phyloP scores from a whole-genome alignment of 2,329 filamentous ascomycete species.

The Anthostomella pinea region DNA sequence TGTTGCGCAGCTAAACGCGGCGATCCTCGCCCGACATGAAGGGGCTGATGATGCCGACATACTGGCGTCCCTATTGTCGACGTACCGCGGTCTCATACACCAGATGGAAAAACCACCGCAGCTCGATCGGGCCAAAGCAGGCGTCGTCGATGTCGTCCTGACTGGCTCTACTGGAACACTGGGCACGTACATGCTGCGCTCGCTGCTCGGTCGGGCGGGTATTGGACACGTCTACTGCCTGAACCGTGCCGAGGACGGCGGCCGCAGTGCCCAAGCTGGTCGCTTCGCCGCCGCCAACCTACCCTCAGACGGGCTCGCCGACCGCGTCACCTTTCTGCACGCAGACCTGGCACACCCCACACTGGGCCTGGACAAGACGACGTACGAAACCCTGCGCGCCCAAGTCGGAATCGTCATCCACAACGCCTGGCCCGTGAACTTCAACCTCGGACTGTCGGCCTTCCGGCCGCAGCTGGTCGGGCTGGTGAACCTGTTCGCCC shows the following conservation, averaged over 20 bases:
- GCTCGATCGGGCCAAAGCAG: not conserved
- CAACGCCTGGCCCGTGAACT: conserved; percentile 26
- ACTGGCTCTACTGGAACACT: conserved; percentile 28
- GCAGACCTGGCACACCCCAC: conserved; percentile 16
- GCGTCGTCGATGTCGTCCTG: conserved; percentile 18
- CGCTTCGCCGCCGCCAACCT: conserved; percentile 10
- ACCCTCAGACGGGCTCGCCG: conserved; percentile 1
- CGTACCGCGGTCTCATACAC: conserved; percentile 16
- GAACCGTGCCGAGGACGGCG: conserved; percentile 23
- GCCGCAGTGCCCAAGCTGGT: conserved; percentile 4
- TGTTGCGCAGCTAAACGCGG: conserved; percentile 12
- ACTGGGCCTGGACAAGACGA: conserved; percentile 15
- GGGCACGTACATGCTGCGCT: conserved; percentile 20
- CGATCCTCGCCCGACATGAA: conserved; percentile 4
- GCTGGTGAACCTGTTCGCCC: conserved; percentile 18
- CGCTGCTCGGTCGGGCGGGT: conserved; percentile 12
- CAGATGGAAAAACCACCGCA: conserved; percentile 9
- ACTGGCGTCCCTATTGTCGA: conserved; percentile 13
- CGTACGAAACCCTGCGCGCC: conserved; percentile 12
- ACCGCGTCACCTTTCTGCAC: conserved; percentile 22
- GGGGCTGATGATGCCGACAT: conserved; percentile 6
- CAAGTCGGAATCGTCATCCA: conserved; percentile 21
- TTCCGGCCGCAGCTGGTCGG: conserved; percentile 22
- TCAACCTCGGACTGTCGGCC: conserved; percentile 18
- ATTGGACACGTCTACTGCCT: conserved; percentile 28